A percentile compares a stretch with the other conserved stretches of the same genome.
phyloP scores from a whole-genome alignment of 208 protist genomes.

The Vickermania ingenoplastis region DNA sequence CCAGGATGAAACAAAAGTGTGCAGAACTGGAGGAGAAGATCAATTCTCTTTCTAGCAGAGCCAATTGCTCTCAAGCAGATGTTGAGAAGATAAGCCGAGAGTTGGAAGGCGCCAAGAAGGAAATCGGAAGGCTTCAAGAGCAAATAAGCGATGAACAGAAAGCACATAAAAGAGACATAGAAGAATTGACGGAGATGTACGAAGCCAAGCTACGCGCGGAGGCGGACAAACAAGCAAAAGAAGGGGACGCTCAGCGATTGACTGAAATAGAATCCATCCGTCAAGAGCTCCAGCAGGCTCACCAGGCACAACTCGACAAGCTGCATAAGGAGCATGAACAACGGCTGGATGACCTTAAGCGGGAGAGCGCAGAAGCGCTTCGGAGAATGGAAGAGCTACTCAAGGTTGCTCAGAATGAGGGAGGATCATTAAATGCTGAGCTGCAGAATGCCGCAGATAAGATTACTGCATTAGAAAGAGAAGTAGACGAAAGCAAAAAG shows the following conservation, averaged over 20 bases:
- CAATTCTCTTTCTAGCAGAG: conserved; percentile 4
- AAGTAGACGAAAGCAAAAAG: background rate
- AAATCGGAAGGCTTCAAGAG: background rate
- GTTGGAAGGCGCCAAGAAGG: conserved; percentile 1
- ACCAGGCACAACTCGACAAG: conserved; percentile 16
- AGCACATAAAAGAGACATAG: background rate
- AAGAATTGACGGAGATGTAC: background rate
- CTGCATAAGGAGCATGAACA: background rate
- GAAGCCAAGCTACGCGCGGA: background rate
- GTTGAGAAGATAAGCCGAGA: conserved; percentile 4
- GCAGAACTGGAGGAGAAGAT: conserved; percentile 7
- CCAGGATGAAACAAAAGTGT: background rate
- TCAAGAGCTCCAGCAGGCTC: conserved; percentile 1
- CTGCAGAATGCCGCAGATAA: background rate
- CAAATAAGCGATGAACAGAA: background rate
- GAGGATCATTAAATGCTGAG: background rate
- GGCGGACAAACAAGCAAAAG: background rate
- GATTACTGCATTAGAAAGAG: background rate
- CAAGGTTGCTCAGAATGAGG: background rate
- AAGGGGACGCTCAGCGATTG: background rate
- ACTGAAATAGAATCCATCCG: background rate
- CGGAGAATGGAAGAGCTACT: conserved; percentile 2
- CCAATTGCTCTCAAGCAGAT: conserved; percentile 3
- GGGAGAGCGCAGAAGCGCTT: conserved; percentile 10
- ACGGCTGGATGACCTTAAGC: background rate